Percentiles rank a stretch among this genome's conserved stretches.
phyloP scores from a whole-genome alignment of 2,329 filamentous ascomycete species.

The Chaetomiaceae sp. region DNA sequence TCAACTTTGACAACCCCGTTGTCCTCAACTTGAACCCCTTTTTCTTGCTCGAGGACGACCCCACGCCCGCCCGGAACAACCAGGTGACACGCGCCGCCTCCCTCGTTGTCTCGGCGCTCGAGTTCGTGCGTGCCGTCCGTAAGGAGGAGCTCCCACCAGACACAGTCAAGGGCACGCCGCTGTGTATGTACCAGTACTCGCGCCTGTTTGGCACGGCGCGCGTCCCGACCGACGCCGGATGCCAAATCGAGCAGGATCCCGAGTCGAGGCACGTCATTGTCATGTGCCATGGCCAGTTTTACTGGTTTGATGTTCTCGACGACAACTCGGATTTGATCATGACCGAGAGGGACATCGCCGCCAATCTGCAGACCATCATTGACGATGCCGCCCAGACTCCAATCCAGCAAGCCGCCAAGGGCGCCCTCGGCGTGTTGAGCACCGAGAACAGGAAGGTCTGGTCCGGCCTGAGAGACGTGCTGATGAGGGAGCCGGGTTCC shows the following conservation, averaged over 20 bases:
- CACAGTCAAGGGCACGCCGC: constrained; percentile 70
- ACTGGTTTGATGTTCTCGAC: constrained; percentile 97
- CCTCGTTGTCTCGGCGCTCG: constrained; percentile 79
- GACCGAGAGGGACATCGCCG: constrained; percentile 86
- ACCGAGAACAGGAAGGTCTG: constrained; percentile 96
- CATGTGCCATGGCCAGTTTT: constrained; percentile 90
- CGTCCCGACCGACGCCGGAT: constrained; percentile 89
- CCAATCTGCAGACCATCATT: constrained; percentile 88
- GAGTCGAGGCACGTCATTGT: constrained; percentile 91
- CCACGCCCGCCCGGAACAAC: constrained; percentile 91
- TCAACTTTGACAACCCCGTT: constrained; percentile 96
- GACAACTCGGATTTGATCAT: constrained; percentile 94
- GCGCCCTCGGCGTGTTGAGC: constrained; percentile 84
- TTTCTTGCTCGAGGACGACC: constrained; percentile 94
- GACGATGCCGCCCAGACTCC: constrained; percentile 85
- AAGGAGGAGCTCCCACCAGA: constrained; percentile 91
- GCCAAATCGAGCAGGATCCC: constrained; percentile 91
- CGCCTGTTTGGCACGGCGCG: constrained; percentile 90
- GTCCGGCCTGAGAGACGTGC: constrained; percentile 82
- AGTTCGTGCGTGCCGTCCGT: constrained; percentile 87
- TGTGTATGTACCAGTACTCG: constrained; percentile 99
- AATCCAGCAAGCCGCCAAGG: constrained; percentile 92
- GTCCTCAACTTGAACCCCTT: constrained; percentile 97
- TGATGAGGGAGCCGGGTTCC: constrained; percentile 78
- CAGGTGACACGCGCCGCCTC: constrained; percentile 94